These are phyloP conservation scores for Emmonsiellopsis sp. DNA, from an alignment of 2,329 filamentous ascomycete genomes.

Conservation along the genomic window DNA sequence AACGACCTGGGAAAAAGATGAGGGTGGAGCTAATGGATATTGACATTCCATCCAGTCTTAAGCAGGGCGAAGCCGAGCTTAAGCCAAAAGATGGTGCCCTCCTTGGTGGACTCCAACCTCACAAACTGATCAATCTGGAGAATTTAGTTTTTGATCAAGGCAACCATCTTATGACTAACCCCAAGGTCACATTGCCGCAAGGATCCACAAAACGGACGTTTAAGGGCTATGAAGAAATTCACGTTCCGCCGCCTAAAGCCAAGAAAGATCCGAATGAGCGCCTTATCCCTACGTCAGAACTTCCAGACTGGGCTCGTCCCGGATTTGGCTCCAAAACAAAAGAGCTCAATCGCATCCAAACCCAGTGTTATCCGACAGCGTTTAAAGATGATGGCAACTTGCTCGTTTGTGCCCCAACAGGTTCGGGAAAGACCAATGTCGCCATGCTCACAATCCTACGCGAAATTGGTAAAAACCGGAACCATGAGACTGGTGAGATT, in stretches of 20 bases:
- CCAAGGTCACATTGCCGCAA: conserved; percentile 84
- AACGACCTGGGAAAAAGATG: conserved; percentile 67
- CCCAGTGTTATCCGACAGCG: conserved; percentile 81
- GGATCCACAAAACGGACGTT: conserved; percentile 92
- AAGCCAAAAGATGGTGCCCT: conserved; percentile 57
- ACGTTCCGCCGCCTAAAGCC: conserved; percentile 87
- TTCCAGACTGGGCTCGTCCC: conserved; percentile 83
- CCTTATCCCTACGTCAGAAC: conserved; percentile 69
- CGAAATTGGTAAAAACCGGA: conserved; percentile 91
- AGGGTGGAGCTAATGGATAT: conserved; percentile 82
- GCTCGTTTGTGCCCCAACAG: conserved; percentile 94
- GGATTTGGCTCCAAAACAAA: conserved; percentile 83
- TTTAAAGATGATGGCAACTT: conserved; percentile 95
- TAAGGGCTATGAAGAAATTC: conserved; percentile 98
- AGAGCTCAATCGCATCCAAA: conserved; percentile 90
- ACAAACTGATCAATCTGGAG: conserved; percentile 82
- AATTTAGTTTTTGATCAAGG: conserved; percentile 96
- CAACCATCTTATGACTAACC: conserved; percentile 99
- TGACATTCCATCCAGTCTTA: conserved; percentile 58
- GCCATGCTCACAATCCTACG: conserved; percentile 94
- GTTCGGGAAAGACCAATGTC: conserved; percentile 97
- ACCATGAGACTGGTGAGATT: conserved; percentile 83
- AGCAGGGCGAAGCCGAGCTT: conserved; percentile 43
- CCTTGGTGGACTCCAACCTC: conserved; percentile 75
- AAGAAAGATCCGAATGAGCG: conserved; percentile 68